Conservation (phyloP, 129 eudicot species). For the Flaveria linearis region DNA sequence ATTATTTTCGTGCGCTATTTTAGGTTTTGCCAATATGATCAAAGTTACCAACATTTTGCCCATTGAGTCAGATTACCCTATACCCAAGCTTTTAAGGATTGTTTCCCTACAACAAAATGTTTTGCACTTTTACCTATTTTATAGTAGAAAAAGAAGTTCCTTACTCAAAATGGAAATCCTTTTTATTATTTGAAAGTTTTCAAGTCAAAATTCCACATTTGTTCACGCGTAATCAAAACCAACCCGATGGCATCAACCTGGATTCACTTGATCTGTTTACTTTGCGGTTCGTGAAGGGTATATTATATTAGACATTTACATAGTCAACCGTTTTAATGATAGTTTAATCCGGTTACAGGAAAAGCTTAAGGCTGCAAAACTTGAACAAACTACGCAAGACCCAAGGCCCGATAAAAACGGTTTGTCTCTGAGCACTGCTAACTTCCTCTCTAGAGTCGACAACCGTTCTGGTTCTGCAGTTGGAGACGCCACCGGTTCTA, state of each 20-base stretch:
- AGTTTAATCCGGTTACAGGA: slow-evolving; percentile 45
- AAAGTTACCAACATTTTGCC: background rate
- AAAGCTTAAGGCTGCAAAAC: slow-evolving; percentile 44
- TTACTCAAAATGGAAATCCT: background rate
- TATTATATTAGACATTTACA: background rate
- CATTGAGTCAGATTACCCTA: background rate
- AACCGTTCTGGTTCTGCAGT: slow-evolving; percentile 49
- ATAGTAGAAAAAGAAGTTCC: background rate
- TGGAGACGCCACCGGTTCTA: slow-evolving; percentile 45
- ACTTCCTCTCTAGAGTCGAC: slow-evolving; percentile 75
- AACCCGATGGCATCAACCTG: background rate
- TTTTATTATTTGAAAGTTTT: background rate
- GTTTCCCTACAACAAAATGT: background rate
- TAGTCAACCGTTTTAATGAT: background rate
- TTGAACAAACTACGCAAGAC: slow-evolving; percentile 38
- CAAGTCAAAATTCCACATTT: background rate
- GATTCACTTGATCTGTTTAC: slow-evolving; percentile 12
- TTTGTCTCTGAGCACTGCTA: slow-evolving; percentile 60
- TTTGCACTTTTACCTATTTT: background rate
- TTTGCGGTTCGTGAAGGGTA: background rate
- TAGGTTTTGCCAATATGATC: background rate
- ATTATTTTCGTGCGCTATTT: no score
- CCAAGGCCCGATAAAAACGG: slow-evolving; percentile 31
- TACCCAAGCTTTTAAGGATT: background rate
- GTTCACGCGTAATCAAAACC: background rate